These are phyloP conservation scores for Hyaloscypha bicolor DNA, from an alignment of 495 filamentous ascomycete genomes.

Conservation along the genomic window DNA sequence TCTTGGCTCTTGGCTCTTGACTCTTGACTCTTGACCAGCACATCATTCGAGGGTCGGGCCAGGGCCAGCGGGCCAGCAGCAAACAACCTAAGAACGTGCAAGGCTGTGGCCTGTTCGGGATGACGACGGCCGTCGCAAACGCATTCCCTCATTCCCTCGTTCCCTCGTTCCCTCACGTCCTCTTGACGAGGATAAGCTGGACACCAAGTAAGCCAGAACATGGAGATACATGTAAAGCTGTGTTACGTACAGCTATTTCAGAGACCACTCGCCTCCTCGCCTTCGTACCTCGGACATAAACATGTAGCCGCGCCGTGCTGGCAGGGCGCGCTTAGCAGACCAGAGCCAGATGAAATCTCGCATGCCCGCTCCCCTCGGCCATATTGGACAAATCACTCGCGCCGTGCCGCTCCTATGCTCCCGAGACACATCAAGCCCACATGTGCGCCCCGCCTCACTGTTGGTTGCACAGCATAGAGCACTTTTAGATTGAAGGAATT, in stretches of 20 bases:
- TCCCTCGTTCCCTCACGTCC: not conserved
- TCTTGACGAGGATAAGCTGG: not conserved
- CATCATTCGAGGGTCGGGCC: not conserved
- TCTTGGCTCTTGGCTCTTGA: not conserved
- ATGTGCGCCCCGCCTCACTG: not conserved
- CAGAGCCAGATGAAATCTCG: not conserved
- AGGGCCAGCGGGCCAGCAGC: not conserved
- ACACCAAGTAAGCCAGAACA: not conserved
- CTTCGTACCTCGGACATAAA: not conserved
- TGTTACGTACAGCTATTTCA: no score
- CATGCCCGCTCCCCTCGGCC: not conserved
- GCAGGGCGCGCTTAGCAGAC: not conserved
- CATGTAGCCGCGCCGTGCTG: not conserved
- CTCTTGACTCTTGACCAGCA: not conserved
- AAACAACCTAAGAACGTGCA: not conserved
- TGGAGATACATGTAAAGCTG: not conserved
- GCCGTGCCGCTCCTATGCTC: not conserved
- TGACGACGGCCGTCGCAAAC: slow-evolving; percentile 14
- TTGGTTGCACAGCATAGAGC: not conserved
- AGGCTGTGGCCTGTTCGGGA: slow-evolving; percentile 10
- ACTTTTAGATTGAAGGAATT: not conserved
- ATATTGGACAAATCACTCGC: not conserved
- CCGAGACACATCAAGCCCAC: not conserved
- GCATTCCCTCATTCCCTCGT: not conserved
- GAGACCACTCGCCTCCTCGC: not conserved